phyloP scores from a whole-genome alignment of 2,329 filamentous ascomycete species.

The Aspergillus tubingensis region DNA sequence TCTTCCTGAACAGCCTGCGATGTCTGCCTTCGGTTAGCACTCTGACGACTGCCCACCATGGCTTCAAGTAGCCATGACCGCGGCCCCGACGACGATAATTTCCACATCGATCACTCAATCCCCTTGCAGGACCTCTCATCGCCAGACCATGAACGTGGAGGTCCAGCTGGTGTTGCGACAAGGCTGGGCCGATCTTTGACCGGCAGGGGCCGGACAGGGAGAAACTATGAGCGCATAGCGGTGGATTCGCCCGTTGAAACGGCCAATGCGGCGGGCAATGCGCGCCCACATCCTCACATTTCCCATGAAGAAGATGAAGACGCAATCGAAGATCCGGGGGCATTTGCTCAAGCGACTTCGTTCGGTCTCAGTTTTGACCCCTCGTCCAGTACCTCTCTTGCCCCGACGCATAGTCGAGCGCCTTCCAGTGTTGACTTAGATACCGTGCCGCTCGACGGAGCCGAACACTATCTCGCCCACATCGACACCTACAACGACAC shows the following conservation, averaged over 20 bases:
- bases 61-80: conserved; percentile 40
- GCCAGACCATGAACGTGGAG: conserved; percentile 34
- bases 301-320: conserved; percentile 31
- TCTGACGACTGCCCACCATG: conserved; percentile 40
- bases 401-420: conserved; percentile 27
- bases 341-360: conserved; percentile 46
- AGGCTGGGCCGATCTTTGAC: conserved; percentile 47
- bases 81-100: conserved; percentile 30
- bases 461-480: conserved; percentile 58
- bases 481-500: conserved; percentile 56
- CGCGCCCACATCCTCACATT: conserved; percentile 21
- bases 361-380: conserved; percentile 46
- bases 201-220: conserved; percentile 42
- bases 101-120: conserved; percentile 58
- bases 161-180: conserved; percentile 39
- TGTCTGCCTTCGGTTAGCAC: conserved; percentile 42
- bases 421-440: conserved; percentile 29
- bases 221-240: conserved; percentile 56
- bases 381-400: conserved; percentile 22
- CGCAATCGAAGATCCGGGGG: conserved; percentile 39
- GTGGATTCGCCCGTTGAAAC: conserved; percentile 51
- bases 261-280: conserved; percentile 24
- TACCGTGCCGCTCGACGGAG: conserved; percentile 40
- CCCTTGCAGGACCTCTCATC: conserved; percentile 66
- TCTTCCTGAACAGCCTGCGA: conserved; percentile 32